Percentiles rank a stretch among this genome's conserved stretches.
phyloP scores from a whole-genome alignment of 192 early-diverging fungal species.

The Spizellomyces punctatus region DNA sequence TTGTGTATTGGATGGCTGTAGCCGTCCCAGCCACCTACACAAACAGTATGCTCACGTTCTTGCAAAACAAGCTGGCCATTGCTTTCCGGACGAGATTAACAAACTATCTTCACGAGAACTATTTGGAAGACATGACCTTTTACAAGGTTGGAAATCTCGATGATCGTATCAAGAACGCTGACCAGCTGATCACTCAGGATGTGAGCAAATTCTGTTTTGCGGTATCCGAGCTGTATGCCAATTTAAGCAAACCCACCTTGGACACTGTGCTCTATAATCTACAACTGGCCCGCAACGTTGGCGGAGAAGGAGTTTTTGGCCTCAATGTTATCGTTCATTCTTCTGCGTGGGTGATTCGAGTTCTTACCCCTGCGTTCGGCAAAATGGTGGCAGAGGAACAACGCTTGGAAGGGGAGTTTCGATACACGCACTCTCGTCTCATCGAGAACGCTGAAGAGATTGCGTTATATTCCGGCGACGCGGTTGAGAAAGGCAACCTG shows the following conservation, averaged over 20 bases:
- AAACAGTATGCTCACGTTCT: slow-evolving; percentile 79
- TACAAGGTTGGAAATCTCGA: slow-evolving; percentile 93
- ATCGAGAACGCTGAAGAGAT: slow-evolving; percentile 97
- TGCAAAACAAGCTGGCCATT: slow-evolving; percentile 58
- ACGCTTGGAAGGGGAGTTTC: slow-evolving; percentile 88
- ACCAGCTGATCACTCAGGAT: slow-evolving; percentile 85
- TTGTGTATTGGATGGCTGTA: slow-evolving; percentile 90
- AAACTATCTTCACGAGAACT: slow-evolving; percentile 82
- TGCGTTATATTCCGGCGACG: slow-evolving; percentile 85
- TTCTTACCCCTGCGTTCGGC: slow-evolving; percentile 93
- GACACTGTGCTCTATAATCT: slow-evolving; percentile 93
- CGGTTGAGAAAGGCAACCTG: slow-evolving; percentile 81
- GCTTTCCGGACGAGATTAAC: slow-evolving; percentile 69
- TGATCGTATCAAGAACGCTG: slow-evolving; percentile 87
- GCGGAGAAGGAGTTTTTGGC: slow-evolving; percentile 81
- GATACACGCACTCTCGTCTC: slow-evolving; percentile 89
- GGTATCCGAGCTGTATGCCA: slow-evolving; percentile 82
- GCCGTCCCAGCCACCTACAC: slow-evolving; percentile 96
- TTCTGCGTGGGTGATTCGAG: slow-evolving; percentile 76
- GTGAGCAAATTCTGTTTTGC: slow-evolving; percentile 89
- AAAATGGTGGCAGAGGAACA: slow-evolving; percentile 94
- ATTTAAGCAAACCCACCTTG: slow-evolving; percentile 92
- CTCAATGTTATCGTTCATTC: slow-evolving; percentile 77
- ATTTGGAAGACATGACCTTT: slow-evolving; percentile 88
- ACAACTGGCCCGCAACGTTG: slow-evolving; percentile 84